These are phyloP conservation scores for Talaromyces sp. DNA, from an alignment of 2,329 filamentous ascomycete genomes.

Conservation along the genomic window DNA sequence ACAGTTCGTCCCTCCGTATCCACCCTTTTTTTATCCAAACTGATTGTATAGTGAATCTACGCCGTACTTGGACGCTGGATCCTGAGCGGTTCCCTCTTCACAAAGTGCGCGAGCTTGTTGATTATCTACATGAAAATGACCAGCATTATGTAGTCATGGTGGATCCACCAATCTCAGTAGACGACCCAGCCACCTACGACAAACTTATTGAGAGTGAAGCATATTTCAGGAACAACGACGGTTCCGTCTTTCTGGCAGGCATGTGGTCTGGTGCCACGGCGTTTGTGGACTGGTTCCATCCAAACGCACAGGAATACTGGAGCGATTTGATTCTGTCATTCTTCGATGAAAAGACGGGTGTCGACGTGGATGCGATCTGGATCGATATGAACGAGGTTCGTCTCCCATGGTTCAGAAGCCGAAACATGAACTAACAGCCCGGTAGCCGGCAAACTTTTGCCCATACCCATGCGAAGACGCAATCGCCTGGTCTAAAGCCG, in stretches of 20 bases:
- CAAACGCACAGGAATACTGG: slow-evolving; percentile 65
- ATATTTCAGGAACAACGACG: slow-evolving; percentile 57
- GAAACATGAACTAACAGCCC: not conserved
- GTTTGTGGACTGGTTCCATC: slow-evolving; percentile 74
- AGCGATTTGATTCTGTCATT: slow-evolving; percentile 62
- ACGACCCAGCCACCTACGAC: slow-evolving; percentile 42
- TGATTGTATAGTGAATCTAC: slow-evolving; percentile 17
- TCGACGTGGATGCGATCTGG: slow-evolving; percentile 75
- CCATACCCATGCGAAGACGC: slow-evolving; percentile 55
- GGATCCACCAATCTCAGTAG: slow-evolving; percentile 57
- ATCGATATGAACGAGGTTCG: slow-evolving; percentile 63
- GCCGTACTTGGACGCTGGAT: slow-evolving; percentile 40
- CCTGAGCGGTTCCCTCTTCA: slow-evolving; percentile 38
- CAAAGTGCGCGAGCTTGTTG: slow-evolving; percentile 61
- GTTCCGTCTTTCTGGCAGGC: slow-evolving; percentile 56
- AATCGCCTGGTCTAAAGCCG: slow-evolving; percentile 47
- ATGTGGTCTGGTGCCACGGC: slow-evolving; percentile 74
- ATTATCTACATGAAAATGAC: slow-evolving; percentile 61
- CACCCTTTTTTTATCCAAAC: not conserved
- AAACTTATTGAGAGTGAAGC: slow-evolving; percentile 26
- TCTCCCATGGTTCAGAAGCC: not conserved
- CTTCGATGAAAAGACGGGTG: slow-evolving; percentile 60
- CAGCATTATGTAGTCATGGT: slow-evolving; percentile 77
- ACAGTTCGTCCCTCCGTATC: slow-evolving; percentile 30
- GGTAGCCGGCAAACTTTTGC: slow-evolving; percentile 46